phyloP scores from a whole-genome alignment of 1,139 yeast genomes.

The Taphrina pruni region DNA sequence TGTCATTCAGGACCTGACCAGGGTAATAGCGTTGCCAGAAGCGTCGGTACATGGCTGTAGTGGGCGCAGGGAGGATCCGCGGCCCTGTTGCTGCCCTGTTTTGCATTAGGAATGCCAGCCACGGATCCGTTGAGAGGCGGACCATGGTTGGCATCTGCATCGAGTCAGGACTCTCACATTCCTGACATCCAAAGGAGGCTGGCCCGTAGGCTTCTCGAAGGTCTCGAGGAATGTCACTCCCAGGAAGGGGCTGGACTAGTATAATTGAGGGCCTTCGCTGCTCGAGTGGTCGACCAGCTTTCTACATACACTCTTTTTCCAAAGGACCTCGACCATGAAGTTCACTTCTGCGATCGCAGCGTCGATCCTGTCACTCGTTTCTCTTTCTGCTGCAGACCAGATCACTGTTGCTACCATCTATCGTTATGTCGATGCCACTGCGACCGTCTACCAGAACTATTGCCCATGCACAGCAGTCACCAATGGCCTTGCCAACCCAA shows the following conservation, averaged over 20 bases:
- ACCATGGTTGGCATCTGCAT: neutral
- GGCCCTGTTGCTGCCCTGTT: neutral
- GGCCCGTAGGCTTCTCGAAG: constrained; percentile 21
- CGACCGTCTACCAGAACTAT: constrained; percentile 38
- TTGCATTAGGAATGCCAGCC: constrained; percentile 22
- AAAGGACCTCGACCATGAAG: constrained; percentile 12
- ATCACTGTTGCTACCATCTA: constrained; percentile 30
- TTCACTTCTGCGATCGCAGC: constrained; percentile 30
- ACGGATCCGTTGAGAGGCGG: constrained; percentile 23
- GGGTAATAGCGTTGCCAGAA: neutral
- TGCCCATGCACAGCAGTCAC: constrained; percentile 17
- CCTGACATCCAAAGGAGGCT: constrained; percentile 13
- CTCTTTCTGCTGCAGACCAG: constrained; percentile 18
- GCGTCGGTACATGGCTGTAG: neutral
- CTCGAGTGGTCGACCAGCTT: constrained; percentile 1
- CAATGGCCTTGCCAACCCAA: constrained; percentile 7
- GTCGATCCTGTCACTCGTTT: constrained; percentile 26
- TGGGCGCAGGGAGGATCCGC: neutral
- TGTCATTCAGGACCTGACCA: neutral
- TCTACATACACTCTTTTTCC: constrained; percentile 10
- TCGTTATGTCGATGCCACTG: constrained; percentile 29
- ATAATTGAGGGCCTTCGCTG: constrained; percentile 4
- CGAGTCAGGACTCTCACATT: constrained; percentile 9
- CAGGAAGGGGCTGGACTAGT: constrained; percentile 4
- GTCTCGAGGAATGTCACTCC: constrained; percentile 9